phyloP scores from a whole-genome alignment of 1,284 basidiomycete species.

The Cryptococcus floricola region DNA sequence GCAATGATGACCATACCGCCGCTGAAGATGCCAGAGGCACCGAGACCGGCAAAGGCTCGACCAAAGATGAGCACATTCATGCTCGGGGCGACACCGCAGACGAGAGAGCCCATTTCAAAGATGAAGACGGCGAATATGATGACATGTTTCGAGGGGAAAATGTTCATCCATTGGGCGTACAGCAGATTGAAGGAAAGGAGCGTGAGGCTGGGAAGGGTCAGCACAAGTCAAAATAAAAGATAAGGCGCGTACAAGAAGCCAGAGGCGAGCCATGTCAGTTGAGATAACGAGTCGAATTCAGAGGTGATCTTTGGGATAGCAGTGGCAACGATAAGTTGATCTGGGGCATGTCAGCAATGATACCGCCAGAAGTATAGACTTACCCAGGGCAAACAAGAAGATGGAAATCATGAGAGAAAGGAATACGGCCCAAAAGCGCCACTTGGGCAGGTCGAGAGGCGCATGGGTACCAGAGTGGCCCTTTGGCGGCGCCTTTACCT shows the following conservation, averaged over 20 bases:
- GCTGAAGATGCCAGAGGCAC: constrained; percentile 54
- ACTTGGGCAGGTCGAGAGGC: constrained; percentile 24
- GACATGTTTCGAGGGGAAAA: constrained; percentile 49
- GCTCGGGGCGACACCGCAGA: constrained; percentile 55
- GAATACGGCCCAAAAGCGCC: constrained; percentile 39
- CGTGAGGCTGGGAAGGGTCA: constrained; percentile 34
- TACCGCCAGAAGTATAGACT: constrained; percentile 1
- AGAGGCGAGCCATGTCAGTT: constrained; percentile 49
- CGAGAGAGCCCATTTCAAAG: constrained; percentile 54
- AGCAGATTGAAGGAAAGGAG: constrained; percentile 48
- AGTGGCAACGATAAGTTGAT: constrained; percentile 52
- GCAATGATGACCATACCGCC: constrained; percentile 45
- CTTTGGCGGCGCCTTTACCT: constrained; percentile 3
- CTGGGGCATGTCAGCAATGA: constrained; percentile 11
- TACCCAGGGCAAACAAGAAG: constrained; percentile 45
- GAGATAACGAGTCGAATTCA: constrained; percentile 49
- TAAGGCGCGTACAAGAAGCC: constrained; percentile 37
- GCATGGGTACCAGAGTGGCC: constrained; percentile 14
- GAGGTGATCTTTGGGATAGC: constrained; percentile 48
- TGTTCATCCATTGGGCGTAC: constrained; percentile 47
- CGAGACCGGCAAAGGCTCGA: constrained; percentile 53
- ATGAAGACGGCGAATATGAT: constrained; percentile 51
- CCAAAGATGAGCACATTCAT: constrained; percentile 54
- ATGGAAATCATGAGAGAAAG: constrained; percentile 35
- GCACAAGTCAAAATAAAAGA: neutral